Evolutionary conservation across 2,329 filamentous ascomycete genomes (phyloP), one percentile per base, ranked within the genome.

Genomic region (Penicillium sp.): DNA sequence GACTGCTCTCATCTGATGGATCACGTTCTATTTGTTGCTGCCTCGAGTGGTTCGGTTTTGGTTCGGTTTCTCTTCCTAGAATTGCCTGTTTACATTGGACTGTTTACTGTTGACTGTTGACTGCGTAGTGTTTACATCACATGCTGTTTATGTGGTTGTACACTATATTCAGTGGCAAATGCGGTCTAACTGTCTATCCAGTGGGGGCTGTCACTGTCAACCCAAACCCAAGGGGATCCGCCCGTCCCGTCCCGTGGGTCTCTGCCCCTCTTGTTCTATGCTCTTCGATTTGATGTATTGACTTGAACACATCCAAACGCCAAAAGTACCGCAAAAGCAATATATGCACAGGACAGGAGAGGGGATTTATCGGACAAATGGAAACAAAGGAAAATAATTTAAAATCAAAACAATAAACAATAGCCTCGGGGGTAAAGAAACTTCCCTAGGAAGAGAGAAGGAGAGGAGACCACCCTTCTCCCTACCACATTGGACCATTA

Each of bases 261-360:
- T 15, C 45, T 29, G 21, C 43, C 30, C 27, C 33, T 45, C 47
- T 42, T 18, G 27, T 47, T 56, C 34, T 42, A 56, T 52, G n/a
- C n/a, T n/a, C n/a, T n/a, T n/a, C n/a, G n/a, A 29, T 15, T 34
- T 34, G 15, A 39, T 43, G 20, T 39, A 49, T 30, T 45, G 36
- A 30, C 8, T 42, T 23, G 47, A 43, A 61, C 51, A 60, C 48
- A 47, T 60, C 52, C 45, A 55, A 52, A 58, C 33, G 27, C 39
- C 56, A 47, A 49, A 57, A 51, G 30, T 43, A 44, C 15, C 18
- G 34, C 17, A 45, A 49, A 52, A 51, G 30, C 39, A 52, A 58
- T 55, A 61, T 54, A 61, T 60, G 58, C 59, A 61, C 24, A 37
- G 41, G 26, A 57, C 52, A 58, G 51, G 53, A 49, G 51, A 40